These are phyloP conservation scores for Aspergillus heteromorphus DNA, from an alignment of 495 filamentous ascomycete genomes.

Conservation along the genomic window DNA sequence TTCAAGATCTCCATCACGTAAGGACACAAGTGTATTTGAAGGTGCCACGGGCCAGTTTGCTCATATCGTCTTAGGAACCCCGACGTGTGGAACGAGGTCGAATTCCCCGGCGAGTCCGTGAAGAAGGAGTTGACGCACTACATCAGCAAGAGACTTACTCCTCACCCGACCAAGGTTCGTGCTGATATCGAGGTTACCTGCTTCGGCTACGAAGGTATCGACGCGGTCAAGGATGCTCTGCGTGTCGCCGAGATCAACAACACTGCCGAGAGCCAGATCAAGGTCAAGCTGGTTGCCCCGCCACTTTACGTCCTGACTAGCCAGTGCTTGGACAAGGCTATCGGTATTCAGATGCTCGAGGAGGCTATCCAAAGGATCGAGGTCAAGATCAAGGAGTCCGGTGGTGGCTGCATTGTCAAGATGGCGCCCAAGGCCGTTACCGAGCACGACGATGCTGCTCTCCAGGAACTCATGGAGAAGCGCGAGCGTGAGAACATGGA, in stretches of 20 bases:
- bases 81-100: conserved; percentile 88
- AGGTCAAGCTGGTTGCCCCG: conserved; percentile 92
- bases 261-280: conserved; percentile 85
- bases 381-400: conserved; percentile 63
- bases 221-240: conserved; percentile 88
- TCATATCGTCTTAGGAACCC: conserved; percentile 61
- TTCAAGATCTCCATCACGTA: conserved; percentile 99
- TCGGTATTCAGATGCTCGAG: conserved; percentile 78
- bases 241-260: conserved; percentile 83
- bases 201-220: conserved; percentile 97
- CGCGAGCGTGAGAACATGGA: conserved; percentile 95
- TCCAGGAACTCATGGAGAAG: conserved; percentile 98
- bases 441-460: conserved; percentile 93
- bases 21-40: conserved; percentile 15
- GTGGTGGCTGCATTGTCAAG: conserved; percentile 77
- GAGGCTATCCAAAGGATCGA: conserved; percentile 81
- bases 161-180: conserved; percentile 95
- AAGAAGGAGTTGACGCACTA: conserved; percentile 84
- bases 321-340: conserved; percentile 87
- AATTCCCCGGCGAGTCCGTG: conserved; percentile 81
- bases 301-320: conserved; percentile 91
- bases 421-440: conserved; percentile 99
- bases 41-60: not conserved
- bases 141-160: conserved; percentile 92
- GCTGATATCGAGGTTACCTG: conserved; percentile 97